Percentiles rank a stretch among this genome's conserved stretches.
Conservation (phyloP, 495 filamentous ascomycete genomes). For the Podospora didyma region DNA sequence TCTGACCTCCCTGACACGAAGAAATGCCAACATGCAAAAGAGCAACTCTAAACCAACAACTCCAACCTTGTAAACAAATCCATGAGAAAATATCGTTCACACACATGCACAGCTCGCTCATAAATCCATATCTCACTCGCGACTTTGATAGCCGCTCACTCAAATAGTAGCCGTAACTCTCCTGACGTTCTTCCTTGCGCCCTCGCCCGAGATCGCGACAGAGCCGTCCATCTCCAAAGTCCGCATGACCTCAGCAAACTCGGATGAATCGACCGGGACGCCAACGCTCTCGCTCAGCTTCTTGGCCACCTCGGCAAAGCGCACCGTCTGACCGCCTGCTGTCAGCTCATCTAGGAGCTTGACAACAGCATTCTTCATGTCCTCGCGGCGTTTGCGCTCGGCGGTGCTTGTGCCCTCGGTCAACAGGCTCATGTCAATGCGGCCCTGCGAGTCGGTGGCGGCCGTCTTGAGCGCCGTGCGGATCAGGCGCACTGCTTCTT, state of each 20-base stretch:
- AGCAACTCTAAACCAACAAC: not conserved
- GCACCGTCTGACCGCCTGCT: constrained; percentile 60
- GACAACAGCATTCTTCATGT: constrained; percentile 78
- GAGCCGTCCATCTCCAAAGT: constrained; percentile 79
- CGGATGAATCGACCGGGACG: constrained; percentile 64
- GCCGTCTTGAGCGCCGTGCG: constrained; percentile 93
- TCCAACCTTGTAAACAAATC: not conserved
- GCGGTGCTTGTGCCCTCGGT: constrained; percentile 85
- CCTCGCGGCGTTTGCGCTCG: constrained; percentile 74
- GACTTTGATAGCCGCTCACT: constrained; percentile 6
- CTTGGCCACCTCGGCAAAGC: constrained; percentile 71
- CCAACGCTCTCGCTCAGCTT: constrained; percentile 71
- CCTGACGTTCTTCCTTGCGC: constrained; percentile 74
- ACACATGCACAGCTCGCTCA: not conserved
- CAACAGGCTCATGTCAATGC: constrained; percentile 94
- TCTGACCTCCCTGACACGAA: not conserved
- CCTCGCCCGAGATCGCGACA: constrained; percentile 80
- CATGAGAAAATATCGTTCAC: not conserved
- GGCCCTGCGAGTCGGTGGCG: constrained; percentile 87
- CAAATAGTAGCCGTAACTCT: constrained; percentile 55
- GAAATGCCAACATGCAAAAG: not conserved
- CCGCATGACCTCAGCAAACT: constrained; percentile 78
- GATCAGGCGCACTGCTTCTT: constrained; percentile 89
- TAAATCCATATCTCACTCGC: constrained; percentile 1
- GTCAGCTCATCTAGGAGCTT: constrained; percentile 74